Conservation (phyloP, 2,329 filamentous ascomycete species). For the Diaporthe vexans region DNA sequence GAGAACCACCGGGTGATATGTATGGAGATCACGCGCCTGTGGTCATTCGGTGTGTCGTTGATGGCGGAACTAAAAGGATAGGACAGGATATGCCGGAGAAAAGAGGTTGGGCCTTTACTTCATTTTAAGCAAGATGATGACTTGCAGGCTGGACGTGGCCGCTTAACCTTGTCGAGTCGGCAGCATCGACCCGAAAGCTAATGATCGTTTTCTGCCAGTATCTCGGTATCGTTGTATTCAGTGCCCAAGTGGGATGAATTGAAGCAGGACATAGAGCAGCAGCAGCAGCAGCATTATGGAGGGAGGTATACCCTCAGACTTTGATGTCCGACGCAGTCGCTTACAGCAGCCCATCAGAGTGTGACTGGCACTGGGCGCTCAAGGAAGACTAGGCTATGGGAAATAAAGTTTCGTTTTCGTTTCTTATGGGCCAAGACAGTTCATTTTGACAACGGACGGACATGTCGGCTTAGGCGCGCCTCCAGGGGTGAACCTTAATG, state of each 20-base stretch:
- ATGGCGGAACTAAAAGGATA: not conserved
- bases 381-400: not conserved
- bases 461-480: slow-evolving; percentile 14
- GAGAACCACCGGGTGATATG: slow-evolving; percentile 12
- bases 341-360: not conserved
- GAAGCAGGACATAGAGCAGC: not conserved
- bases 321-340: not conserved
- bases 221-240: slow-evolving; percentile 23
- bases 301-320: not conserved
- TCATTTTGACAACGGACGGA: slow-evolving; percentile 29
- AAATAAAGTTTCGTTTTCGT: slow-evolving; percentile 26
- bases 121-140: slow-evolving; percentile 32
- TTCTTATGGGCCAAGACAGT: slow-evolving; percentile 31
- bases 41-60: slow-evolving; percentile 20
- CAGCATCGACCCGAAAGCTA: slow-evolving; percentile 19
- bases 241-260: not conserved
- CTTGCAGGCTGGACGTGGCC: not conserved
- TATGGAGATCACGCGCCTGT: slow-evolving; percentile 15
- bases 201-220: slow-evolving; percentile 15
- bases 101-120: slow-evolving; percentile 6
- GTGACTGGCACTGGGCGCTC: not conserved
- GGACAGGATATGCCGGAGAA: slow-evolving; percentile 1
- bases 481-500: slow-evolving; percentile 25
- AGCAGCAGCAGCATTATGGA: slow-evolving; percentile 1
- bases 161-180: slow-evolving; percentile 17